phyloP scores from a whole-genome alignment of 768 basidiomycete species.

The Pisolithus albus region DNA sequence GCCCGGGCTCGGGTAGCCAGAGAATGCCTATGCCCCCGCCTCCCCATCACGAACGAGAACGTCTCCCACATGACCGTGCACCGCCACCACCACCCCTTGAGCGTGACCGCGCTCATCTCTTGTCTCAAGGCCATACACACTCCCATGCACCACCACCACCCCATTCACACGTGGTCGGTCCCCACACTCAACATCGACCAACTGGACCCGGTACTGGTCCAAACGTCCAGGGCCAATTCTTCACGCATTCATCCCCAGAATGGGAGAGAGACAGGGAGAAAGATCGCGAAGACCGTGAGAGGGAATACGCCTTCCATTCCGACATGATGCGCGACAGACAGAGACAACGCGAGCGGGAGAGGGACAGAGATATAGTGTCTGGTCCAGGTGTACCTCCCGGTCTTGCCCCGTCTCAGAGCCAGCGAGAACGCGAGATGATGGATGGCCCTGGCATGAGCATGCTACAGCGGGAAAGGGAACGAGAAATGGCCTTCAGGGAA shows the following conservation, averaged over 20 bases:
- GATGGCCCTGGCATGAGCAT: not conserved
- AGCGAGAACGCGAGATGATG: conserved; percentile 9
- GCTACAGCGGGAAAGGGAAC: not conserved
- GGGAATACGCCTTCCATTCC: not conserved
- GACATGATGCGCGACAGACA: not conserved
- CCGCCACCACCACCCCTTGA: conserved; percentile 13
- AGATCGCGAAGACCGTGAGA: not conserved
- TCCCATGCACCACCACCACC: conserved; percentile 9
- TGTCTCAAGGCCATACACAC: conserved; percentile 23
- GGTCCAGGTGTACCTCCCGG: conserved; percentile 3
- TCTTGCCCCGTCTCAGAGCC: not conserved
- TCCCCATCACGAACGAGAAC: not conserved
- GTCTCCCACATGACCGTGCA: conserved; percentile 18
- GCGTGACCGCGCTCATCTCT: conserved; percentile 17
- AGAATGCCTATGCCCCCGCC: not conserved
- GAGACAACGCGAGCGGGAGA: conserved; percentile 12
- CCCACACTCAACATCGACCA: not conserved
- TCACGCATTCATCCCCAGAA: conserved; percentile 19
- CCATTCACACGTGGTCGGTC: conserved; percentile 17
- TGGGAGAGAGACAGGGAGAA: conserved; percentile 15
- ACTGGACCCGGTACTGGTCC: conserved; percentile 5
- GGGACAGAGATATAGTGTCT: conserved; percentile 11
- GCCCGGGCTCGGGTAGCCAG: conserved; percentile 9
- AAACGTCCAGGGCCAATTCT: conserved; percentile 26
- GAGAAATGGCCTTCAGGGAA: conserved; percentile 10